Conservation (phyloP, 2,329 filamentous ascomycete genomes). For the Balansia obtecta region DNA sequence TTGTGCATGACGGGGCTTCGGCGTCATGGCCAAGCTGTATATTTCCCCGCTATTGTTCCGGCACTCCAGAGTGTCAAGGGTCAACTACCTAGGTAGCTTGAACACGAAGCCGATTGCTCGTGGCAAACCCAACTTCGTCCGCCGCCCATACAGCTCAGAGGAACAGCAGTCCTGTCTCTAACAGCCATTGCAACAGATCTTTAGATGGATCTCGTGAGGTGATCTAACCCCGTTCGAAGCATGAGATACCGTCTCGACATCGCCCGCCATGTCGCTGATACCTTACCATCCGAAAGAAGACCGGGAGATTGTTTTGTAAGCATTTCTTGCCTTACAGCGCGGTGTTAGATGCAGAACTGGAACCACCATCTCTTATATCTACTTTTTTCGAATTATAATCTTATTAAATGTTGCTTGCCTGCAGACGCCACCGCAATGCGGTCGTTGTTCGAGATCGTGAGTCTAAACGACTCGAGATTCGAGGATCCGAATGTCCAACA, state of each 20-base stretch:
- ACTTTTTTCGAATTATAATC: too few species aligned
- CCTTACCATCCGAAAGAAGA: conserved; percentile 63
- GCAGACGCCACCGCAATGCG: conserved; percentile 80
- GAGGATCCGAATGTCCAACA: conserved; percentile 74
- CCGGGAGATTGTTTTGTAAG: conserved; percentile 70
- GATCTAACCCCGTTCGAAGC: neutral
- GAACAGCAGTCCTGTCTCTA: conserved; percentile 1
- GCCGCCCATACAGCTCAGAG: too few species aligned
- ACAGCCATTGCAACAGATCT: conserved; percentile 5
- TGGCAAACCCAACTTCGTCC: too few species aligned
- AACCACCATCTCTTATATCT: too few species aligned
- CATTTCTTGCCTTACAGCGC: conserved; percentile 13
- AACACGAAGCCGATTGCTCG: too few species aligned
- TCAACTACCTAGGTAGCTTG: too few species aligned
- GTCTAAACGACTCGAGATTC: conserved; percentile 75
- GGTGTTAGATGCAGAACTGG: too few species aligned
- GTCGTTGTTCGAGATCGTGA: conserved; percentile 82
- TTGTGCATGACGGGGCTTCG: too few species aligned
- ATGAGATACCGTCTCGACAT: neutral
- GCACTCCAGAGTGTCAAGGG: too few species aligned
- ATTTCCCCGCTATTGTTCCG: too few species aligned
- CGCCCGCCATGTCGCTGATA: conserved; percentile 49
- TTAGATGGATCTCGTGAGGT: neutral
- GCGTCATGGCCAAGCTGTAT: too few species aligned
- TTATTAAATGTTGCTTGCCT: neutral